phyloP scores from a whole-genome alignment of 371 early-diverging fungal genomes.

The Syncephalis fuscata region DNA sequence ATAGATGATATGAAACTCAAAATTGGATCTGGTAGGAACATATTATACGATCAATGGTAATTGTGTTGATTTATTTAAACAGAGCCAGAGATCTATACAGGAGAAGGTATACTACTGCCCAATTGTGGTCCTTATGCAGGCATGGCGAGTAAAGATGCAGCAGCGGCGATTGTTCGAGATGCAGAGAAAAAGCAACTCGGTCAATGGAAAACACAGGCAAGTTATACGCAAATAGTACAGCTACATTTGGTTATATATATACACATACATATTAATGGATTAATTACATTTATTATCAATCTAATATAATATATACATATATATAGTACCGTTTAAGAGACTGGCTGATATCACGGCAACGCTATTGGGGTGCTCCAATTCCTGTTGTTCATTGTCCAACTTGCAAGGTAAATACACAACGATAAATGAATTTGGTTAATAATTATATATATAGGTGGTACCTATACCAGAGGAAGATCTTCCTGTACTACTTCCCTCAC shows the following conservation, averaged over 20 bases:
- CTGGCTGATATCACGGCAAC: slow-evolving; percentile 96
- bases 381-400: slow-evolving; percentile 81
- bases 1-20: no score
- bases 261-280: no score
- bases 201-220: slow-evolving; percentile 26
- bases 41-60: no score
- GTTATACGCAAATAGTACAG: no score
- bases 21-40: no score
- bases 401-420: slow-evolving; percentile 39
- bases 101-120: slow-evolving; percentile 34
- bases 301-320: neutral
- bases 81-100: slow-evolving; percentile 19
- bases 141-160: slow-evolving; percentile 37
- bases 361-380: slow-evolving; percentile 99
- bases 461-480: slow-evolving; percentile 73
- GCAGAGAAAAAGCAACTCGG: slow-evolving; percentile 30
- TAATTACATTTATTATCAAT: neutral
- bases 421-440: neutral
- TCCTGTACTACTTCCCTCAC: slow-evolving; percentile 55
- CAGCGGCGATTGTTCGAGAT: slow-evolving; percentile 29
- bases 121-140: slow-evolving; percentile 32
- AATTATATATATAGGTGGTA: slow-evolving; percentile 24
- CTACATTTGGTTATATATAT: no score
- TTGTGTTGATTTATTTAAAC: neutral
- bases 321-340: slow-evolving; percentile 69